A percentile compares a stretch with the other conserved stretches of the same genome.
phyloP scores from a whole-genome alignment of 2,329 filamentous ascomycete species.

The Stagonosporopsis cucurbitacearum region DNA sequence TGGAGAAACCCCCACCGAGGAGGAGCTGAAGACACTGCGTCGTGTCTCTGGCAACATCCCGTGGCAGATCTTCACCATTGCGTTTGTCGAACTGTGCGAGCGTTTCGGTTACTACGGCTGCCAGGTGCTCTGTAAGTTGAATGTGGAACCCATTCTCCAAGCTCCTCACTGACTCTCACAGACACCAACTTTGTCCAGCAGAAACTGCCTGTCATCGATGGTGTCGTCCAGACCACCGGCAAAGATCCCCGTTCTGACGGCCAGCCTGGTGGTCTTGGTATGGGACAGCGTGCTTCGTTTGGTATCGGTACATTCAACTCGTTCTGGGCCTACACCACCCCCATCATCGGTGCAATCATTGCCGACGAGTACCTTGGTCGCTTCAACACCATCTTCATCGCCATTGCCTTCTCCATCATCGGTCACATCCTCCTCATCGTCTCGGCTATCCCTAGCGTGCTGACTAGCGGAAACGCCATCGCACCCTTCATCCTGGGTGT shows the following conservation, averaged over 20 bases:
- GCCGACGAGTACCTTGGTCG: slow-evolving; percentile 66
- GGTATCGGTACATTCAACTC: slow-evolving; percentile 49
- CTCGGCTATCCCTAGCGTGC: slow-evolving; percentile 59
- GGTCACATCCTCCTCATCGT: slow-evolving; percentile 63
- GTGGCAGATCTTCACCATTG: slow-evolving; percentile 71
- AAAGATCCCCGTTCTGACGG: slow-evolving; percentile 38
- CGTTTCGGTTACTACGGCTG: slow-evolving; percentile 81
- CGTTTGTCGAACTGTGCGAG: slow-evolving; percentile 76
- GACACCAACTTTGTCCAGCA: slow-evolving; percentile 52
- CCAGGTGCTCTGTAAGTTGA: slow-evolving; percentile 65
- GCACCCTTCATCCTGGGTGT: slow-evolving; percentile 59
- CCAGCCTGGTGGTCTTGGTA: slow-evolving; percentile 45
- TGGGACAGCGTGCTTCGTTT: slow-evolving; percentile 48
- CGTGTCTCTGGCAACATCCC: slow-evolving; percentile 70
- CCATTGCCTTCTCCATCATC: slow-evolving; percentile 56
- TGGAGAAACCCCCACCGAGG: slow-evolving; percentile 61
- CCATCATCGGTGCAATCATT: slow-evolving; percentile 61
- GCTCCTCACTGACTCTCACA: slow-evolving; percentile 20
- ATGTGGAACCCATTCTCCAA: not conserved
- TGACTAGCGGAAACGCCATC: slow-evolving; percentile 53
- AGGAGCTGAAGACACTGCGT: slow-evolving; percentile 67
- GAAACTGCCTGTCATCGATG: slow-evolving; percentile 45
- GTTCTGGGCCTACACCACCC: slow-evolving; percentile 52
- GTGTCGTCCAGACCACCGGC: slow-evolving; percentile 41
- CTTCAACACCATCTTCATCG: slow-evolving; percentile 66